Evolutionary conservation across 352 stramenopile genomes (phyloP), one percentile per base, ranked within the genome.

Genomic region (Globisporangium cederbergense): DNA sequence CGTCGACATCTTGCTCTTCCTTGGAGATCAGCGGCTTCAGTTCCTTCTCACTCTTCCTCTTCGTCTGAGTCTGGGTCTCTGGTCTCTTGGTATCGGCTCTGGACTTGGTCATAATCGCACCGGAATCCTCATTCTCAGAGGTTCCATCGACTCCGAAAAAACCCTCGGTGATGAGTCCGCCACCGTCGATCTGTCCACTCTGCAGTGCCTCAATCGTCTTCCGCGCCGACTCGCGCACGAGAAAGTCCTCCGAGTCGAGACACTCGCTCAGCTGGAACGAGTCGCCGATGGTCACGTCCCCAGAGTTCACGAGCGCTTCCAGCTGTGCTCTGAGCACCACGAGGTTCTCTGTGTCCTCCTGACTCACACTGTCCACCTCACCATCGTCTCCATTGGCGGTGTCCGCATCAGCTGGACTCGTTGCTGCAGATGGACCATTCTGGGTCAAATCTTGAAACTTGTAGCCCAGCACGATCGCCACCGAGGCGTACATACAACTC

Each of bases 311-410:
- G 20, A 95, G 68, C 22, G 80, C 90, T 60, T 95, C 87, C 42
- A 94, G 68, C 47, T 95, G 87, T 0, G 85, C 85, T 22, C 84
- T 81, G 18, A 92, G 32, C 36, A 93, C 71, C 42, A 91, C 74
- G 3, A 78, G 53, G 2, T 74, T 70, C 1, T 34, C 62, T 9
- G 53, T 22, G 2, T 67, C 54, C 4, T 58, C 62, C 10, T 67
- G 49, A n/a, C 40, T 40, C 3, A 10, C 13, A 32, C 2, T 25
- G 4, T 11, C 42, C 6, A 49, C 32, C 3, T 58, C 22, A 2
- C 53, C 60, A 9, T 25, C 32, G 3, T 70, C 56, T 20, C 18
- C 25, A 14, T 9, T 32, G 3, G 25, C 13, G 14, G 25, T 22
- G 14, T 6, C 40, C 40, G 8, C 40, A 49, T 14, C 22, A 56